These are phyloP conservation scores for Paraleonurus japonicus DNA, from an alignment of 257 asterid genomes.

Conservation along the genomic window DNA sequence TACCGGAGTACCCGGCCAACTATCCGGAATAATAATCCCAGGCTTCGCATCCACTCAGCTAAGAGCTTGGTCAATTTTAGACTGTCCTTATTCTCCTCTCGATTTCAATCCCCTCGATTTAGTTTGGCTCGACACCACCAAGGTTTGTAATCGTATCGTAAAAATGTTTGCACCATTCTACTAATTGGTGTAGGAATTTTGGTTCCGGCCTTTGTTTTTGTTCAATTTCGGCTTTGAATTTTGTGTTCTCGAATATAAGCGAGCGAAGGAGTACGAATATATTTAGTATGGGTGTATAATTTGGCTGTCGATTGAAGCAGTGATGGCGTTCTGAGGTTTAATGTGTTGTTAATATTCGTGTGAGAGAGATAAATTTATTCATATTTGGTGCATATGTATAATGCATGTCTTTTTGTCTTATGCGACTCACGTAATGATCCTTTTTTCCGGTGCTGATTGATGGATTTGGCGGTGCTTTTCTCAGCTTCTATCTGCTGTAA, in stretches of 20 bases:
- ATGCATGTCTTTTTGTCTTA: not conserved
- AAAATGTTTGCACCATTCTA: not conserved
- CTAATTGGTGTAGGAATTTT: constrained; percentile 11
- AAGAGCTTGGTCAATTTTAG: constrained; percentile 95
- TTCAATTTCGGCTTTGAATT: not conserved
- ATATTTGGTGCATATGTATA: constrained; percentile 1
- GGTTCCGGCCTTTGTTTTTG: not conserved
- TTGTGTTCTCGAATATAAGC: not conserved
- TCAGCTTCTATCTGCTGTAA: constrained; percentile 95
- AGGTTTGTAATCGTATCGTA: constrained; percentile 41
- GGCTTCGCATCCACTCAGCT: constrained; percentile 98
- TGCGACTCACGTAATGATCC: not conserved
- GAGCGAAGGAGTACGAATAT: constrained; percentile 3
- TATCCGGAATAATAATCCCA: constrained; percentile 92
- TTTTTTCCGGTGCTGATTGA: not conserved
- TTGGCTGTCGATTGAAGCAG: constrained; percentile 16
- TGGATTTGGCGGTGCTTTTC: constrained; percentile 18
- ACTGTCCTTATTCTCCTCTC: constrained; percentile 96
- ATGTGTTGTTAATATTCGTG: constrained; percentile 5
- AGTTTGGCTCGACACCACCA: constrained; percentile 97
- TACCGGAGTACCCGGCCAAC: constrained; percentile 49
- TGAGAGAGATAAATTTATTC: constrained; percentile 1
- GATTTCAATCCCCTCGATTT: constrained; percentile 97
- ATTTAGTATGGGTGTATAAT: not conserved
- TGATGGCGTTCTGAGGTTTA: constrained; percentile 1